Conservation (phyloP, 2,329 filamentous ascomycete genomes). For the Plectosphaerella sp. region DNA sequence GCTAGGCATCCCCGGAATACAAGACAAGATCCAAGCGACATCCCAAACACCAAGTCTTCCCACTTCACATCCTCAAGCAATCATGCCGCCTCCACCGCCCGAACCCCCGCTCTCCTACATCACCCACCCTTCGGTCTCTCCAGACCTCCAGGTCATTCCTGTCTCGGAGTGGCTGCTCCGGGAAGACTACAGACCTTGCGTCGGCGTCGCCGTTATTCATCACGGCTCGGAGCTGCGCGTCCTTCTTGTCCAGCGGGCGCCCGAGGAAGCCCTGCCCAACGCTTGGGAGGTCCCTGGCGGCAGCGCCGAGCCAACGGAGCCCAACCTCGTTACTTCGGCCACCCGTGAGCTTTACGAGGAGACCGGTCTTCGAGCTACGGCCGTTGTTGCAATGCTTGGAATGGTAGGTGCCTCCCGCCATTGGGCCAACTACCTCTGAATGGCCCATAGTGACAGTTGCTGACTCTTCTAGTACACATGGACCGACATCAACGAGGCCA, state of each 20-base stretch:
- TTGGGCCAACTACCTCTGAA: too few relatives aligned
- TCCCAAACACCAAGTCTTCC: background rate
- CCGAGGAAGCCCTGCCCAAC: conserved; percentile 28
- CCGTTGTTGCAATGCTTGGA: conserved; percentile 32
- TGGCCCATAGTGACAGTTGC: too few relatives aligned
- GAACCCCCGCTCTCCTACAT: conserved; percentile 7
- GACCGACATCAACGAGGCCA: conserved; percentile 2
- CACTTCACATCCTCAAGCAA: background rate
- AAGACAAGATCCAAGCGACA: too few relatives aligned
- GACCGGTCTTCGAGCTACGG: conserved; percentile 36
- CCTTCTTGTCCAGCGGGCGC: conserved; percentile 34
- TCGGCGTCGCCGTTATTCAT: conserved; percentile 9
- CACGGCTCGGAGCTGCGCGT: conserved; percentile 16
- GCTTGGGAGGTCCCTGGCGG: conserved; percentile 48
- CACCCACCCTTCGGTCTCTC: conserved; percentile 2
- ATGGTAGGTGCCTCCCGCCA: background rate
- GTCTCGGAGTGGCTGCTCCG: background rate
- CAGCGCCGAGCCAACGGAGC: conserved; percentile 34
- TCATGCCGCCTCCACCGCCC: conserved; percentile 9
- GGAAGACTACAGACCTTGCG: conserved; percentile 7
- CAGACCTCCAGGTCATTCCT: conserved; percentile 5
- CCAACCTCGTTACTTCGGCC: conserved; percentile 38
- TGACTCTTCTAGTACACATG: conserved; percentile 5
- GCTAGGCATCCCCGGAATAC: background rate
- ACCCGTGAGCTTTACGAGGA: conserved; percentile 47